Evolutionary conservation across 129 eudicot genomes (phyloP).

Genomic region (Glebionis coronaria): DNA sequence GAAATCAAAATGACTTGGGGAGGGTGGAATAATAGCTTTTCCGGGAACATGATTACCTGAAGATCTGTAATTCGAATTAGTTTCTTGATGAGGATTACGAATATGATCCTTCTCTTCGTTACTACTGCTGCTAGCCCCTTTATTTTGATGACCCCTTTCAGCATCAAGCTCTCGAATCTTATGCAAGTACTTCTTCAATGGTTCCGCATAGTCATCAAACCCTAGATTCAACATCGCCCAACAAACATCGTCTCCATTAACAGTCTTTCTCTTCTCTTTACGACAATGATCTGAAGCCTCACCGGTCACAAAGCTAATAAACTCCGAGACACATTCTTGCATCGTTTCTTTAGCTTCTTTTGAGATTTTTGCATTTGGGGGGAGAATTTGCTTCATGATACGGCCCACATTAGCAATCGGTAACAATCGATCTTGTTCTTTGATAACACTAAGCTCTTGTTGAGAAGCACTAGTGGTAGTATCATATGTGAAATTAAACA

Average conservation of each 20-base stretch:
- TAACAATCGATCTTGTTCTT: constrained; percentile 69
- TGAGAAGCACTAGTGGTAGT: constrained; percentile 21
- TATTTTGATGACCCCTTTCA: constrained; percentile 50
- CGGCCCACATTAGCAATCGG: constrained; percentile 92
- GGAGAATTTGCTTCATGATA: constrained; percentile 82
- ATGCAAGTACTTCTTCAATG: constrained; percentile 57
- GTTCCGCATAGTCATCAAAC: constrained; percentile 65
- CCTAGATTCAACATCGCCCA: constrained; percentile 86
- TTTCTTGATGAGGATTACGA: constrained; percentile 21
- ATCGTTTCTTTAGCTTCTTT: constrained; percentile 92
- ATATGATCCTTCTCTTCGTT: constrained; percentile 38
- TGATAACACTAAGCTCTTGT: constrained; percentile 31
- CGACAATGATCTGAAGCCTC: constrained; percentile 88
- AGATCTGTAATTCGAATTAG: constrained; percentile 32
- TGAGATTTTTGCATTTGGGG: constrained; percentile 76
- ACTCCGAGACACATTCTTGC: constrained; percentile 96
- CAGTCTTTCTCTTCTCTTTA: constrained; percentile 85
- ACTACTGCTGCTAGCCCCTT: constrained; percentile 33
- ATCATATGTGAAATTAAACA: constrained; percentile 31
- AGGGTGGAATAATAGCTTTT: constrained; percentile 22
- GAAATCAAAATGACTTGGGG: constrained; percentile 35
- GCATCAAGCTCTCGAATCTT: constrained; percentile 63
- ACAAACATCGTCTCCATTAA: constrained; percentile 86
- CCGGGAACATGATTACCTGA: constrained; percentile 29
- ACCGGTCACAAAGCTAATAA: constrained; percentile 85